phyloP scores from a whole-genome alignment of 331 rosid species.

The Malus hybrid region DNA sequence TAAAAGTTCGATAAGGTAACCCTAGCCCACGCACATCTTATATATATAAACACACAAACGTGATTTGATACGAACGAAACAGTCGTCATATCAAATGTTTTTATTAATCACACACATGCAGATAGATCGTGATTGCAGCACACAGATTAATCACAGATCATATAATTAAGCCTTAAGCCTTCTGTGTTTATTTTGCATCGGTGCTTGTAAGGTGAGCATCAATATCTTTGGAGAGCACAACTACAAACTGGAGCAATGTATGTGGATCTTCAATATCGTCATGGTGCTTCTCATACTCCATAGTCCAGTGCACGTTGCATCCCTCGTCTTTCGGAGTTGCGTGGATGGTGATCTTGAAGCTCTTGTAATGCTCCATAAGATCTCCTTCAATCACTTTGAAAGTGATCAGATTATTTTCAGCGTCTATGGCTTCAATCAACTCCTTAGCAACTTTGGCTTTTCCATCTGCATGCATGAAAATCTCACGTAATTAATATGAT shows the following conservation, averaged over 20 bases:
- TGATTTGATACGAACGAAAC: too few relatives aligned
- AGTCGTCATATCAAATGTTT: too few relatives aligned
- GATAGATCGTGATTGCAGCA: neutral
- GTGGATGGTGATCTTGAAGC: neutral
- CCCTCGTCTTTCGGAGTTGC: neutral
- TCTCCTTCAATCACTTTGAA: conserved; percentile 15
- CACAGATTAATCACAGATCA: neutral
- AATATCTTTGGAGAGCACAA: conserved; percentile 12
- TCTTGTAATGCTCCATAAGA: conserved; percentile 20
- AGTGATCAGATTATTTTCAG: neutral
- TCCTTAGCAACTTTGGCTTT: conserved; percentile 10
- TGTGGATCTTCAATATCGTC: conserved; percentile 14
- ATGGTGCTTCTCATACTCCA: conserved; percentile 17
- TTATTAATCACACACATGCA: neutral
- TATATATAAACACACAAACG: too few relatives aligned
- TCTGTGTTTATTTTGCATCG: neutral
- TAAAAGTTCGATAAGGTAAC: too few relatives aligned
- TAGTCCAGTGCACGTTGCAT: conserved; percentile 6
- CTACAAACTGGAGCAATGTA: neutral
- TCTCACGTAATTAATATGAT: too few relatives aligned
- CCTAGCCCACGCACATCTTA: too few relatives aligned
- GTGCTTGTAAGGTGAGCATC: conserved; percentile 8
- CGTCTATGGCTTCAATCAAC: conserved; percentile 10
- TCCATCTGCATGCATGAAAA: conserved; percentile 1
- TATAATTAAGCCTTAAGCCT: neutral